Evolutionary conservation across 768 basidiomycete species (phyloP).

Genomic region (Mycena albidolilacea): DNA sequence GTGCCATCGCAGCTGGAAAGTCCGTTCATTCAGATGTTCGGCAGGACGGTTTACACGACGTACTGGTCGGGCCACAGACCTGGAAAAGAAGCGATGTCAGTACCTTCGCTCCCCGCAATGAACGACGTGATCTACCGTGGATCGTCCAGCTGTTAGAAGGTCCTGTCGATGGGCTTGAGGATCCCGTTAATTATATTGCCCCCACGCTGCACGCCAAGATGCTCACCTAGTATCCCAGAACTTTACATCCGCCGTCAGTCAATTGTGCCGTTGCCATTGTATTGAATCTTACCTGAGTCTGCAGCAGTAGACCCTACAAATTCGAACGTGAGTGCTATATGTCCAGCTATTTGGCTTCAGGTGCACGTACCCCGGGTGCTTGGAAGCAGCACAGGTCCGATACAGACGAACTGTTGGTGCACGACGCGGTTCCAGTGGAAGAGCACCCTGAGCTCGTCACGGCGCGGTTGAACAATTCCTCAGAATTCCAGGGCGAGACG

Average conservation of each 20-base stretch:
- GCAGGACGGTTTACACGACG: slow-evolving; percentile 32
- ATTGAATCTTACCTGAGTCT: slow-evolving; percentile 60
- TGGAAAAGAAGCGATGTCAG: slow-evolving; percentile 41
- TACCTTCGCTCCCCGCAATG: not conserved
- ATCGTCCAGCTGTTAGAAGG: slow-evolving; percentile 82
- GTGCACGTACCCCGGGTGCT: slow-evolving; percentile 68
- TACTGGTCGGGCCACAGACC: slow-evolving; percentile 80
- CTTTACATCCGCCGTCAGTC: slow-evolving; percentile 47
- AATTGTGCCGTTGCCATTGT: not conserved
- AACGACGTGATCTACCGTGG: slow-evolving; percentile 63
- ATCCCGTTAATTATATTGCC: not conserved
- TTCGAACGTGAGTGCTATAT: not conserved
- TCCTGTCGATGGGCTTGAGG: slow-evolving; percentile 63
- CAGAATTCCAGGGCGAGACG: slow-evolving; percentile 24
- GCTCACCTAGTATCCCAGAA: slow-evolving; percentile 76
- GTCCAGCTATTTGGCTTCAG: too few relatives aligned
- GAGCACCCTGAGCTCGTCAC: slow-evolving; percentile 67
- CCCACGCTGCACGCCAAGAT: not conserved
- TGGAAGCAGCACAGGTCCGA: slow-evolving; percentile 76
- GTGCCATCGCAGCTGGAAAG: slow-evolving; percentile 70
- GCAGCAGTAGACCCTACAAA: slow-evolving; percentile 71
- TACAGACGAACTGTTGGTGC: slow-evolving; percentile 64
- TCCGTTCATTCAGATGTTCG: slow-evolving; percentile 7
- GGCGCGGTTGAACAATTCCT: slow-evolving; percentile 48
- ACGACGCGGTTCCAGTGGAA: slow-evolving; percentile 64